Base-by-base conservation (phyloP, 2,329 filamentous ascomycete species). In the Pseudogymnoascus pannorum region DNA sequence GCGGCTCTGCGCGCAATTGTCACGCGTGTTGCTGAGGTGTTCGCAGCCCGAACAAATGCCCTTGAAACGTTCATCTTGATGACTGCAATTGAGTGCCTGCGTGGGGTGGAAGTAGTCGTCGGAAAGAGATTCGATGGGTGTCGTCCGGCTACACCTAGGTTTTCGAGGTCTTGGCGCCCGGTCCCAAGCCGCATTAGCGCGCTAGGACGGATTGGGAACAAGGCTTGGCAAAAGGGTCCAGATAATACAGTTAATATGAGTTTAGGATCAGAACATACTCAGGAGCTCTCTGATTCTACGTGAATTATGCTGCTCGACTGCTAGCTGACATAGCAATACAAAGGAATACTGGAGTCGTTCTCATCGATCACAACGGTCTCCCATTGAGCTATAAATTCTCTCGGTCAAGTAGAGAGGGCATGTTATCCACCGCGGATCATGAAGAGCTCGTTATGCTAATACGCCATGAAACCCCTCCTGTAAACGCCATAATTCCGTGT, bases 1-100 rank as follows among this genome's bases (percentile, higher is more conserved):
- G 83, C 79, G 69, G 71, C 72, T 68, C 73, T 67, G 58, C 69
- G 68, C 59, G 66, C 66, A 58, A 67, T 65, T 62, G 68, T 66
- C 22, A 66, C 64, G 60, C 67, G 65, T 33, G 70, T 62, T 61
- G 66, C 65, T 61, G 70, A 61, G 31, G 65, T 68, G 63, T 69
- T 67, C 29, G 69, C 64, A 59, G 70, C 67, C 61, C 68, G 68
- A 62, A 73, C 65, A 59, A 71, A 63, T 62, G 69, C 66, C 66
- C 66, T 68, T 54, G 71, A 72, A 61, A 72, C 60, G 57, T 58
- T 58, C 71, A 73, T 73, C 61, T 62, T 72, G 66, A 62, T 59
- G 64, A 63, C 60, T 65, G 66, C 66, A 70, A 68, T 70, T 69
- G 70, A 60, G 40, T 58, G 57, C 18, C 57, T 58, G 57, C 33